Base-by-base conservation (phyloP, 495 filamentous ascomycete genomes). In the Lepraria neglecta region DNA sequence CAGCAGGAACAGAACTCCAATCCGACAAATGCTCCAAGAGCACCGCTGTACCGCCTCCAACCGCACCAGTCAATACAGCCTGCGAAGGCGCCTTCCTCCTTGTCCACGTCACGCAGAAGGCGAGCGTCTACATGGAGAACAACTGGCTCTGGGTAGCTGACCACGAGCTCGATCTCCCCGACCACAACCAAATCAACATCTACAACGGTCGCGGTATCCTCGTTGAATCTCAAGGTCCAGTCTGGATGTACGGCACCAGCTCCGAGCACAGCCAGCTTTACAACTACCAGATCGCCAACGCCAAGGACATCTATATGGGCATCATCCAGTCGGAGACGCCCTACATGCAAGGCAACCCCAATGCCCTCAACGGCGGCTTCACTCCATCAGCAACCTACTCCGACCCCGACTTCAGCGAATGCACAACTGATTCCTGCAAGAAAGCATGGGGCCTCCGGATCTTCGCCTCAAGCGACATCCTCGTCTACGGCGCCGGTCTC, bases 91-190 rank as follows among this genome's bases (percentile, higher is more conserved):
- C 90, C 14, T 94, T 94, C 79, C 76, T 95, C 75, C 82, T 92
- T 58, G 74, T 97, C 21, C 91, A 95, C 71, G 74, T 96, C 43
- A 89, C 89, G 6, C 68, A 80, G 50, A 76, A 82, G 30, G 89
- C 81, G 6, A 85, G 82, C 57, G 81, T 85, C 17, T 95, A 96
- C 72, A 73, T 95, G 52, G 92, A 96, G 75, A 97, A 97, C 74
- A 84, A 82, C 47, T 97, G 92, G 92, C 88, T 87, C 73, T 97
- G 92, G 92, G 90, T 92, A 31, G 84, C 92, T 2, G 92, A 97
- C 72, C 92, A 97, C 77, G 88, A 90, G 63, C 86, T 97, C 45
- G 92, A 96, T 70, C 81, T 84, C 4, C 48, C 73, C 9, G 86
- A 88, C 68, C 83, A 89, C 74, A 82, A 82, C 62, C 92, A 96